A percentile compares a stretch with the other conserved stretches of the same genome.
Conservation (phyloP, 164 flowering plant species). For the Kingdonia uniflora region DNA sequence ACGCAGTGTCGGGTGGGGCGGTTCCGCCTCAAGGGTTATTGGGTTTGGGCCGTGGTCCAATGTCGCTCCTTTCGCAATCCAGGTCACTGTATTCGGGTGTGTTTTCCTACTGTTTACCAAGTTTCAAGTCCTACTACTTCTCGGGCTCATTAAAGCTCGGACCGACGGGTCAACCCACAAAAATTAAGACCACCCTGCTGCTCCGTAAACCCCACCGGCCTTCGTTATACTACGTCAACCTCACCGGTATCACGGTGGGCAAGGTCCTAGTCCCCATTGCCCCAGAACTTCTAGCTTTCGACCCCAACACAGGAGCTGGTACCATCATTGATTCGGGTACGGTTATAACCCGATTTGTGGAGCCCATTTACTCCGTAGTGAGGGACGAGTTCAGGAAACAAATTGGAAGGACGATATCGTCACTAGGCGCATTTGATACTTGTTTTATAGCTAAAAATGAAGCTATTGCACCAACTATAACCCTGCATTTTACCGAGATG, state of each 20-base stretch:
- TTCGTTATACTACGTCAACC: conserved; percentile 78
- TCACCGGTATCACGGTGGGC: conserved; percentile 69
- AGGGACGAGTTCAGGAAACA: conserved; percentile 57
- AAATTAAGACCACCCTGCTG: conserved; percentile 66
- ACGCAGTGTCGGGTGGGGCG: conserved; percentile 36
- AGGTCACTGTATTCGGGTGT: conserved; percentile 50
- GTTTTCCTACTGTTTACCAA: conserved; percentile 88
- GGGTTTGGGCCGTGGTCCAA: conserved; percentile 88
- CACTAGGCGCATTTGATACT: conserved; percentile 79
- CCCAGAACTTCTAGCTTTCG: conserved; percentile 34
- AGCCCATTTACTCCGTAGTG: conserved; percentile 46
- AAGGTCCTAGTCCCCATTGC: conserved; percentile 39
- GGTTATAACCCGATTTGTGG: conserved; percentile 70
- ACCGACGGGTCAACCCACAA: conserved; percentile 58
- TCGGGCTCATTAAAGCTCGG: conserved; percentile 91
- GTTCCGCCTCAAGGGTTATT: conserved; percentile 82
- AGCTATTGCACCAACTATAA: conserved; percentile 37
- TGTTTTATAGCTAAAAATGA: conserved; percentile 45
- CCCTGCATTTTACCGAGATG: conserved; percentile 61
- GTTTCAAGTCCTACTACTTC: conserved; percentile 75
- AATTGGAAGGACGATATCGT: conserved; percentile 39
- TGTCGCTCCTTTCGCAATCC: conserved; percentile 68
- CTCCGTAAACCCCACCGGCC: conserved; percentile 70
- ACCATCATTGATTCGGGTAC: conserved; percentile 90
- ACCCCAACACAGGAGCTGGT: conserved; percentile 76